Evolutionary conservation across 352 stramenopile genomes (phyloP), one percentile per base, ranked within the genome.

Genomic region (Pythium phragmiticola): DNA sequence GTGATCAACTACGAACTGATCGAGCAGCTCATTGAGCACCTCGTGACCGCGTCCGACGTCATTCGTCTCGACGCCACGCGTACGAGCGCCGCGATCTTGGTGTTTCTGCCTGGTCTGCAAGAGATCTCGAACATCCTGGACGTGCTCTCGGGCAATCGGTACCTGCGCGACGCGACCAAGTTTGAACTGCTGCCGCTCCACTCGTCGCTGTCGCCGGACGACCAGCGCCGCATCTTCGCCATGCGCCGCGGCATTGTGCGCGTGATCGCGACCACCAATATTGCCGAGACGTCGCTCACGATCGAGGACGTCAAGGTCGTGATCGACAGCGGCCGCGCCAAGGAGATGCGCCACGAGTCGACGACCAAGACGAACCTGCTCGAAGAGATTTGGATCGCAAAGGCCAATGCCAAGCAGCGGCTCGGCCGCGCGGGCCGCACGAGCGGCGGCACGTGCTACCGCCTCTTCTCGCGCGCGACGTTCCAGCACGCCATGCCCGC

Each of bases 231-330:
- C 11, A 95, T 99, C 17, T 99, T 99, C 66, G 72, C 87, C 19
- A 82, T 87, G 60, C 51, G 64, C 7, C 46, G 62, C 4, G 72
- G 78, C 39, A 55, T 89, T 59, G 62, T 88, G 69, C 98, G 98
- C 57, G 89, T 99, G 48, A 96, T 99, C 28, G 83, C 98, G 14
- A 84, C 90, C n/a, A 99, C 95, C 7, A 99, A 99, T 68, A 98
- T 99, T 55, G 96, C 96, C 14, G 95, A 99, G 67, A 99, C 96
- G 1, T 98, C 89, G 7, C 63, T 99, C 8, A 99, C 96, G 3
- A 98, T 99, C 56, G 90, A 97, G 26, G 92, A 98, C 66, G 90
- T 97, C 43, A 92, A 84, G 46, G 73, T 91, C 68, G 97, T 99
- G 2, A 94, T 99, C 56, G 98, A 99, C 80, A 91, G 78, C 33